Evolutionary conservation across 1,139 yeast genomes (phyloP).

Genomic region (Scheffersomyces cryptocercus): DNA sequence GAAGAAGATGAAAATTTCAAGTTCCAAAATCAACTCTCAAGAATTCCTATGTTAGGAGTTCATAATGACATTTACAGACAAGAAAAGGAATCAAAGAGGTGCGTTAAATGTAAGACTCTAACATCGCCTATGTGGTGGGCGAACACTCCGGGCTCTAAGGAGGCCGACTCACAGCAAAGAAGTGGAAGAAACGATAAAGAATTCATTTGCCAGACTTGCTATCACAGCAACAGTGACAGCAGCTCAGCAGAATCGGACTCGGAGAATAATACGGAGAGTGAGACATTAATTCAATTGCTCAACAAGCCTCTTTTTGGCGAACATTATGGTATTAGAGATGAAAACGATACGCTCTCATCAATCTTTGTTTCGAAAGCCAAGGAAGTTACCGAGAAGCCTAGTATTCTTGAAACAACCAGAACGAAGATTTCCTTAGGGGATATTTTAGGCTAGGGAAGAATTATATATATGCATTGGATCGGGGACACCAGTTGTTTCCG

Average conservation of each 20-base stretch:
- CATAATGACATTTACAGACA: slow-evolving; percentile 9
- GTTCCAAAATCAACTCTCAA: slow-evolving; percentile 4
- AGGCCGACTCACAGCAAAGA: slow-evolving; percentile 5
- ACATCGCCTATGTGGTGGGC: slow-evolving; percentile 47
- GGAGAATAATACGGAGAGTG: slow-evolving; percentile 11
- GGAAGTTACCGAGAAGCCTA: neutral
- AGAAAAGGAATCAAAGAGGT: slow-evolving; percentile 9
- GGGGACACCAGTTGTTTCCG: too few relatives aligned
- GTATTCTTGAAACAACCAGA: slow-evolving; percentile 12
- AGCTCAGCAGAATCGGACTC: slow-evolving; percentile 5
- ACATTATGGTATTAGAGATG: slow-evolving; percentile 32
- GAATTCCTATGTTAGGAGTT: slow-evolving; percentile 1
- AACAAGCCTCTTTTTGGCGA: slow-evolving; percentile 35
- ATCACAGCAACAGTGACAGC: slow-evolving; percentile 15
- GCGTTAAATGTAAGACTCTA: slow-evolving; percentile 25
- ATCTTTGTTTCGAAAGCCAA: slow-evolving; percentile 7
- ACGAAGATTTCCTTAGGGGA: slow-evolving; percentile 27
- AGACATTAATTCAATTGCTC: slow-evolving; percentile 22
- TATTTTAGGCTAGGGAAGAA: slow-evolving; percentile 14
- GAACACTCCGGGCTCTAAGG: slow-evolving; percentile 2
- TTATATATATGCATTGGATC: too few relatives aligned
- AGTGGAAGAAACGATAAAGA: slow-evolving; percentile 2
- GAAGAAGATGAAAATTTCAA: slow-evolving; percentile 12
- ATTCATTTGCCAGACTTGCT: slow-evolving; percentile 36
- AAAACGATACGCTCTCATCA: slow-evolving; percentile 25